These are phyloP conservation scores for Vitis amurensis DNA, from an alignment of 164 flowering plant genomes.

Conservation along the genomic window DNA sequence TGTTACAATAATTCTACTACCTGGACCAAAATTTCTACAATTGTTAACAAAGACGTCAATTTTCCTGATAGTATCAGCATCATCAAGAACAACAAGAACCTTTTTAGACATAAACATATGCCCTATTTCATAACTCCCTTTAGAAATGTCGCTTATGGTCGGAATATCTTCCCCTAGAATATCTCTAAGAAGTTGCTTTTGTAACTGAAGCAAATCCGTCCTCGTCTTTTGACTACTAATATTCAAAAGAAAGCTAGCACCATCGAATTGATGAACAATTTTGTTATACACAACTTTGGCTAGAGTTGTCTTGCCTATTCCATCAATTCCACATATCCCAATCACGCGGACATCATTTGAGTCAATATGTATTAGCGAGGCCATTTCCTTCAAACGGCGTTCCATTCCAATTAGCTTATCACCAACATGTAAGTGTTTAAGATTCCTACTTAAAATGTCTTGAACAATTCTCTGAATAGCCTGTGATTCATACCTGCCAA, in stretches of 20 bases:
- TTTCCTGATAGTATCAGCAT: background rate
- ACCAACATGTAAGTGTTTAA: no score
- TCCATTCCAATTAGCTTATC: slow-evolving; percentile 10
- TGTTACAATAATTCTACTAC: background rate
- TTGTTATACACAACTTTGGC: slow-evolving; percentile 11
- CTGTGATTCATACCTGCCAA: no score
- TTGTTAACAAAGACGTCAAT: no score
- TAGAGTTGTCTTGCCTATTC: slow-evolving; percentile 17
- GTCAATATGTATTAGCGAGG: background rate
- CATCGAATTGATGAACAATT: background rate
- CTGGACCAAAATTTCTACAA: background rate
- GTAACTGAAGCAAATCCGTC: background rate
- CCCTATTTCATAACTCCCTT: no score
- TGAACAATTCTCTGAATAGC: no score
- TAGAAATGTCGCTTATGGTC: background rate
- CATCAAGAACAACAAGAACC: slow-evolving; percentile 1
- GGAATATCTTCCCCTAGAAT: background rate
- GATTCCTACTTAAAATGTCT: no score
- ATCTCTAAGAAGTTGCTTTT: background rate
- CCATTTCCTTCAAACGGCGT: background rate
- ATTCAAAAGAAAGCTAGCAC: slow-evolving; percentile 7
- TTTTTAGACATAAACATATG: background rate
- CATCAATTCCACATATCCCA: slow-evolving; percentile 14
- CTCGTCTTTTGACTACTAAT: no score
- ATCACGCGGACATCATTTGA: background rate